Percentiles rank a stretch among this genome's conserved stretches.
These are phyloP conservation scores for Candida albicans DNA, from an alignment of 1,139 yeast genomes.

Conservation along the genomic window DNA sequence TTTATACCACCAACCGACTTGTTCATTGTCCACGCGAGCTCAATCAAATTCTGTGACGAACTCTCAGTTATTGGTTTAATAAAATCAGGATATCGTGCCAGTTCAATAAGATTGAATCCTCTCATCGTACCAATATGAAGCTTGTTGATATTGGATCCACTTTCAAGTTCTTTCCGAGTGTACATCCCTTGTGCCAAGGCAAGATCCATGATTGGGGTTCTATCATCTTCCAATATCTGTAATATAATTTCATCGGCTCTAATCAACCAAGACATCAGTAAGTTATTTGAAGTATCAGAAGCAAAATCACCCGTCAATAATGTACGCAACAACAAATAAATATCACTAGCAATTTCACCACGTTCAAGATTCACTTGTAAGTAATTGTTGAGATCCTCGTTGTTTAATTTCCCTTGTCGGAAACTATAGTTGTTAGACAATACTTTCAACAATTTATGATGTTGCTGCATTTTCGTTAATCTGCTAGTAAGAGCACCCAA, in stretches of 20 bases:
- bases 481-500: conserved; percentile 30
- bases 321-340: conserved; percentile 40
- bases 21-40: conserved; percentile 62
- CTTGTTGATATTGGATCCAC: conserved; percentile 43
- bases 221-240: conserved; percentile 45
- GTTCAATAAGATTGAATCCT: conserved; percentile 37
- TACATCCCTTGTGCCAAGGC: conserved; percentile 40
- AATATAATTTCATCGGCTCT: conserved; percentile 51
- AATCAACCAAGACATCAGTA: conserved; percentile 52
- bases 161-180: conserved; percentile 50
- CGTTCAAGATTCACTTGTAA: conserved; percentile 28
- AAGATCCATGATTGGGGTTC: conserved; percentile 43
- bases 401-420: conserved; percentile 32
- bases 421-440: conserved; percentile 38
- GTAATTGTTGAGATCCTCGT: conserved; percentile 40
- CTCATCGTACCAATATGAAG: conserved; percentile 48
- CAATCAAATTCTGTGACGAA: conserved; percentile 33
- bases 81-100: conserved; percentile 37
- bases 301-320: conserved; percentile 40
- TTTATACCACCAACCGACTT: conserved; percentile 69
- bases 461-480: conserved; percentile 28
- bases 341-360: conserved; percentile 33
- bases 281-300: conserved; percentile 15
- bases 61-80: conserved; percentile 32
- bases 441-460: conserved; percentile 23